These are phyloP conservation scores for Rosa multiflora DNA, from an alignment of 306 rosid genomes.

Conservation along the genomic window DNA sequence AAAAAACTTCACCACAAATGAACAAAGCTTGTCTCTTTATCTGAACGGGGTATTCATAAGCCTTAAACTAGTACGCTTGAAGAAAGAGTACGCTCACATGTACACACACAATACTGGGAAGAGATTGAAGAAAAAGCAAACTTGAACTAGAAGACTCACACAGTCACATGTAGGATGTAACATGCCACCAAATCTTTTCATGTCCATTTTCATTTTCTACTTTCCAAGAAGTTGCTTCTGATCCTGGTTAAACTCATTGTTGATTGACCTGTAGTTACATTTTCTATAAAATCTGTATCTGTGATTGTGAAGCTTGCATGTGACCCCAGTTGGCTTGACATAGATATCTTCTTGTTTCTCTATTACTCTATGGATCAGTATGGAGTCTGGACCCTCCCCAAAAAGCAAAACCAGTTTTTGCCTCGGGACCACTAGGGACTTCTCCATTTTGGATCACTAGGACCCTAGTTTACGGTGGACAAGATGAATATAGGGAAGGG, in stretches of 20 bases:
- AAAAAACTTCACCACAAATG: not conserved
- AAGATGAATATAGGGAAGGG: not conserved
- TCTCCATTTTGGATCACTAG: not conserved
- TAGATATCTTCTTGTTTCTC: not conserved
- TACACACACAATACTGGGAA: not conserved
- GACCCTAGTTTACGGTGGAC: not conserved
- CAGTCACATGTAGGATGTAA: not conserved
- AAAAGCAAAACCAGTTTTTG: not conserved
- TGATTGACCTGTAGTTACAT: not conserved
- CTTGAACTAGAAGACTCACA: not conserved
- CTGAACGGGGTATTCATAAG: not conserved
- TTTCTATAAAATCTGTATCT: not conserved
- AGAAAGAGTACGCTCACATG: too few relatives aligned
- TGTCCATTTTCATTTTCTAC: not conserved
- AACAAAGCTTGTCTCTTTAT: not conserved
- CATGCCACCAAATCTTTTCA: not conserved
- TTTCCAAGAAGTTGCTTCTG: not conserved
- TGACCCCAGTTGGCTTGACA: not conserved
- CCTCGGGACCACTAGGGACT: not conserved
- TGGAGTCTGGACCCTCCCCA: not conserved
- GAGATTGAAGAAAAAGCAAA: not conserved
- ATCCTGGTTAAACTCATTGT: not conserved
- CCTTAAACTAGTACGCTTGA: too few relatives aligned
- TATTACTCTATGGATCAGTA: not conserved
- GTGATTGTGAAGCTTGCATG: not conserved